A percentile compares a stretch with the other conserved stretches of the same genome.
These are phyloP conservation scores for Fereydounia khargensis DNA, from an alignment of 1,284 basidiomycete species.

Conservation along the genomic window DNA sequence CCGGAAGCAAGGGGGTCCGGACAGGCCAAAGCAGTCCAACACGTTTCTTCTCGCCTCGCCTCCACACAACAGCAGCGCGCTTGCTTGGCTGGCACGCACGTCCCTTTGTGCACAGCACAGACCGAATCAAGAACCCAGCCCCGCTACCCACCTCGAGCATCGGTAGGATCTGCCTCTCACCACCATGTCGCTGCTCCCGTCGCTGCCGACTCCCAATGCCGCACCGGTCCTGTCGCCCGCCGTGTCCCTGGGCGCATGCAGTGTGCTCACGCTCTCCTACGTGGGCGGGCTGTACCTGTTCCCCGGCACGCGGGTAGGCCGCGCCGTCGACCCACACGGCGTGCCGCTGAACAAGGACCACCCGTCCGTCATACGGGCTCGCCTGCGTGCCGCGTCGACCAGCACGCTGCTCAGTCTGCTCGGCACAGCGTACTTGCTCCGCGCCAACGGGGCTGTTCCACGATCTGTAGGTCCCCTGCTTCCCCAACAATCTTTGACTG, in stretches of 20 bases:
- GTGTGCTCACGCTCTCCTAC: constrained; percentile 59
- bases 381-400: constrained; percentile 26
- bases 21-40: not conserved
- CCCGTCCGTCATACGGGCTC: constrained; percentile 24
- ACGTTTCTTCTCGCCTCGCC: constrained; percentile 1
- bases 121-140: not conserved
- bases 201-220: constrained; percentile 3
- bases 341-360: constrained; percentile 26
- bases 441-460: constrained; percentile 6
- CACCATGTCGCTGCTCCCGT: constrained; percentile 16
- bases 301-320: constrained; percentile 30
- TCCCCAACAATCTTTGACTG: not conserved
- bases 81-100: not conserved
- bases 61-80: not conserved
- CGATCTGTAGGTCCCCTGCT: constrained; percentile 10
- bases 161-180: not conserved
- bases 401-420: constrained; percentile 11
- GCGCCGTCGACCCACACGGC: constrained; percentile 8
- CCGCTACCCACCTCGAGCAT: not conserved
- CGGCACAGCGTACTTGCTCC: constrained; percentile 11
- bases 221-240: constrained; percentile 13
- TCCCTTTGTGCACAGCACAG: not conserved
- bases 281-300: constrained; percentile 61
- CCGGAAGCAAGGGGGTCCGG: not conserved
- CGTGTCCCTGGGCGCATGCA: constrained; percentile 16